phyloP scores from a whole-genome alignment of 768 basidiomycete species.

The Russula dissimulans region DNA sequence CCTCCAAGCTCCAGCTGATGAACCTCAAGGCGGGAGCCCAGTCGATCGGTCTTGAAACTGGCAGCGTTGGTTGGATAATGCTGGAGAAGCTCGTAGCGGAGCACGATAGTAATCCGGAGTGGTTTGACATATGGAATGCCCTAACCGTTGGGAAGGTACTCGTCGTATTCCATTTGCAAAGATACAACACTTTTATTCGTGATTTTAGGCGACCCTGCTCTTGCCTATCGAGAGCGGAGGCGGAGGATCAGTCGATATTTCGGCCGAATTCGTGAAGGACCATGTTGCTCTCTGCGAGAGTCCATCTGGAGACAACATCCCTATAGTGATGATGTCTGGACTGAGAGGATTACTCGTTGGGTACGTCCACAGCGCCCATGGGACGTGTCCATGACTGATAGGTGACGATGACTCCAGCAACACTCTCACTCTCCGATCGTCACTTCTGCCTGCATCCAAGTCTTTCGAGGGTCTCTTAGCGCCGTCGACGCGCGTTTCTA shows the following conservation, averaged over 20 bases:
- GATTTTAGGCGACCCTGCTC: conserved; percentile 61
- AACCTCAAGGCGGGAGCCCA: conserved; percentile 68
- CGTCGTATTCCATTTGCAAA: background rate
- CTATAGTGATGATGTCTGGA: conserved; percentile 74
- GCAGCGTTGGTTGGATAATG: conserved; percentile 67
- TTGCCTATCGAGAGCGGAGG: conserved; percentile 57
- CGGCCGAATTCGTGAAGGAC: conserved; percentile 70
- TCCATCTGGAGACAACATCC: conserved; percentile 35
- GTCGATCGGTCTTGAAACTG: conserved; percentile 51
- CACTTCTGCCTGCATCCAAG: conserved; percentile 33
- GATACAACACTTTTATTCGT: background rate
- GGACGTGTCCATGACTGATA: background rate
- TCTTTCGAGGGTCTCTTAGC: conserved; percentile 33
- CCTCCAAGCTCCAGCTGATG: conserved; percentile 60
- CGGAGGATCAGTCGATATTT: conserved; percentile 45
- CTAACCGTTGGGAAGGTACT: conserved; percentile 58
- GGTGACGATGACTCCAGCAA: conserved; percentile 23
- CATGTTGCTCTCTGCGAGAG: conserved; percentile 66
- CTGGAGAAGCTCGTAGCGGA: conserved; percentile 58
- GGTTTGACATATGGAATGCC: conserved; percentile 60
- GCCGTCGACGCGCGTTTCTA: conserved; percentile 29
- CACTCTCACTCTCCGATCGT: conserved; percentile 37
- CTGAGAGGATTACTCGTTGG: conserved; percentile 60
- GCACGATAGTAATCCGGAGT: conserved; percentile 45
- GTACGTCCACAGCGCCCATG: conserved; percentile 31